Evolutionary conservation across 2,329 filamentous ascomycete genomes (phyloP), one percentile per base, ranked within the genome.

Genomic region (Trichoderma arundinaceum): DNA sequence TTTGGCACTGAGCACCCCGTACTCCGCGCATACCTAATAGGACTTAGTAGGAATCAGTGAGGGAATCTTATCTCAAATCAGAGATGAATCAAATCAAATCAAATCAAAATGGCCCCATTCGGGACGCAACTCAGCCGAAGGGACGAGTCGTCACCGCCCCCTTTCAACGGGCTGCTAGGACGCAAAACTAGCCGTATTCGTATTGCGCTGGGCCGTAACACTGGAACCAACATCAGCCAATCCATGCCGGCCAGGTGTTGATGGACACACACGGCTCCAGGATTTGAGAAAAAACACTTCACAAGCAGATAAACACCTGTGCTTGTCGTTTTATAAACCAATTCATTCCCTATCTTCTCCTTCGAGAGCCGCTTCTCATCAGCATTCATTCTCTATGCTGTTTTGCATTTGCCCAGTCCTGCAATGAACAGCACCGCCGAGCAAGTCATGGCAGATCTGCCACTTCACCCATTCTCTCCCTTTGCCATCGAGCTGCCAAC

Each of bases 381-480:
- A 46, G n/a, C 59, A 8, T 5, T 8, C n/a, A 15, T 39, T 10
- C 35, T 38, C 41, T n/a, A 41, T 49, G 8, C 53, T 53, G 19
- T 7, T 41, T 19, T 22, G 15, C 5, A 15, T 43, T 38, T 15
- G 13, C 38, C 15, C 13, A 49, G 38, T 35, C 28, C 28, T 48
- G 44, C 19, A 39, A 63, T 63, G 59, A 63, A 63, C 28, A 53
- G 49, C 59, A 53, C 59, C 4, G 49, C 54, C 17, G 49, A 63
- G 49, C 59, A 63, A 46, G 59, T 44, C 49, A 63, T 63, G 59
- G 59, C 49, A 22, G 59, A 63, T 12, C 49, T 63, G 39, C 59
- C 49, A 19, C 48, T 65, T 17, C 89, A 93, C 74, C 90, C 90
- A 0, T 94, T 91, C 79, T 92, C 90, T 73, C 91, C 91, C 5